phyloP scores from a whole-genome alignment of 495 filamentous ascomycete genomes.

The Penicillium daleae region DNA sequence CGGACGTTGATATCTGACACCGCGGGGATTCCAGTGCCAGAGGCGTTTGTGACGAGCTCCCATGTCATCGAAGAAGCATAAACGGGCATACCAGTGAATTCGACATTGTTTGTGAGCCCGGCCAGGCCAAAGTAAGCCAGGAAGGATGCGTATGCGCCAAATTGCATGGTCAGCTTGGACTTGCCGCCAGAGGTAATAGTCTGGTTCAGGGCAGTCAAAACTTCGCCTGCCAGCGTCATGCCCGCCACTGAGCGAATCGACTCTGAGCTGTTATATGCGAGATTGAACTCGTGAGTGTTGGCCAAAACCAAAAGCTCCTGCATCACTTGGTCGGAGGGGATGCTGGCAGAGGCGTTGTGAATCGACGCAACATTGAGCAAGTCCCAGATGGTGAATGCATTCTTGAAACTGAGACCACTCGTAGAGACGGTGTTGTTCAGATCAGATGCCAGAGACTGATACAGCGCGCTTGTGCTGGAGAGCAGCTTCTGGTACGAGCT shows the following conservation, averaged over 20 bases:
- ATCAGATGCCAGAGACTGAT: conserved; percentile 59
- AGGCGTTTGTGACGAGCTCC: conserved; percentile 55
- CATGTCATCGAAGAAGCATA: conserved; percentile 59
- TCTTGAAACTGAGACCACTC: conserved; percentile 59
- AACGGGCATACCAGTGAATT: conserved; percentile 54
- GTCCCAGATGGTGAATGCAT: conserved; percentile 64
- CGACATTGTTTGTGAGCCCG: conserved; percentile 34
- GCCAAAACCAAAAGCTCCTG: conserved; percentile 40
- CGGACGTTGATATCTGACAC: conserved; percentile 46
- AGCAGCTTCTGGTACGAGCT: conserved; percentile 47
- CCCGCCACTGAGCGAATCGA: conserved; percentile 30
- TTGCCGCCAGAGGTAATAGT: conserved; percentile 44
- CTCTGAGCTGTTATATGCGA: conserved; percentile 43
- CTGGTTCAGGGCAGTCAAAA: conserved; percentile 48
- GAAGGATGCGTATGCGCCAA: conserved; percentile 55
- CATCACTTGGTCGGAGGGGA: conserved; percentile 24
- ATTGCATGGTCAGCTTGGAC: conserved; percentile 50
- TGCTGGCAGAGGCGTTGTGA: conserved; percentile 37
- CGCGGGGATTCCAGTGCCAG: conserved; percentile 42
- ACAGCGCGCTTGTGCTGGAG: conserved; percentile 57
- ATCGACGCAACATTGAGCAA: conserved; percentile 48
- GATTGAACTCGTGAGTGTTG: conserved; percentile 44
- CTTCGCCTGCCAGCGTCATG: conserved; percentile 34
- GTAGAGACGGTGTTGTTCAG: conserved; percentile 56
- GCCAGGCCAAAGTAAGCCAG: conserved; percentile 58